Base-by-base conservation (phyloP, 202 grass and related monocot genomes). In the Cymbopogon flexuosus region DNA sequence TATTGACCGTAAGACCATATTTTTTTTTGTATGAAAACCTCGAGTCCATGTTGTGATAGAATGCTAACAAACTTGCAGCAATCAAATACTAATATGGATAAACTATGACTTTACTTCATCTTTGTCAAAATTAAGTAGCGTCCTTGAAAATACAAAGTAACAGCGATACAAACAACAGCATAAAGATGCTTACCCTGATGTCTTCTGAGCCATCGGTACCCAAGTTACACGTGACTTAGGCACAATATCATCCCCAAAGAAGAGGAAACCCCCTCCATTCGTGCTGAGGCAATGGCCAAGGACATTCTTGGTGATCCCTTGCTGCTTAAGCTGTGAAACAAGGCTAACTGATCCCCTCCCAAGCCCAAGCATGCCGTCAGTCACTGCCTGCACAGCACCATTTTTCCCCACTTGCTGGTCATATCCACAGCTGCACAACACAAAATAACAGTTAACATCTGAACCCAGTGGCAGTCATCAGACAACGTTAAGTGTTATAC, bases 221-320 rank as follows among this genome's bases (percentile, higher is more conserved):
- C 92, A 99, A 61, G 86, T 88, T 16, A 87, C 75, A 40, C 76
- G 76, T 51, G 88, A 86, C 31, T 62, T 78, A 54, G 88, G 90
- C 54, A 99, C 78, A 37, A 90, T 8, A 87, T 88, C 90, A 56
- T 99, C 96, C 8, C 96, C 92, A 29, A 99, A 93, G 84, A 95
- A 95, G 61, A 99, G 86, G 67, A 90, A 88, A 3, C 96, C 96
- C 11, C 90, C 92, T 33, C 88, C 90, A 6, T 76, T 95, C 0
- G 86, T 77, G 63, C 96, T 89, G 36, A 99, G 90, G 34, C 96
- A 99, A 68, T 99, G 96, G 19, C 92, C 96, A 45, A 99, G 13
- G 13, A 99, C 92, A 67, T 95, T 99, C 66, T 87, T 92, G 80
- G 85, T 90, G 68, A 93, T 59, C 67, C 96, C 96, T 71, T 87